Conservation (phyloP, 164 flowering plant genomes). For the Santalum album region DNA sequence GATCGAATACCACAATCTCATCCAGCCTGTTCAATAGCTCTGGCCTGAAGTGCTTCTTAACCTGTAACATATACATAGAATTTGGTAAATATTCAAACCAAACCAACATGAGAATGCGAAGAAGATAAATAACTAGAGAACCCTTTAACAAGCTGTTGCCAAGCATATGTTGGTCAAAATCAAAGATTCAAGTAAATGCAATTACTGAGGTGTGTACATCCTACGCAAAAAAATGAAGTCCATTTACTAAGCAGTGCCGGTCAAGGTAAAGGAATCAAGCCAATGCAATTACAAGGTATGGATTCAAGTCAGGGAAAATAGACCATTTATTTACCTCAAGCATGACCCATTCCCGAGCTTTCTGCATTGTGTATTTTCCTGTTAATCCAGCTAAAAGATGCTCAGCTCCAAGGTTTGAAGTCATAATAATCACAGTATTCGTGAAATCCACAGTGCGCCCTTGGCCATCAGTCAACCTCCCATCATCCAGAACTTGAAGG, state of each 20-base stretch:
- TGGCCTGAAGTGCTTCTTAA: slow-evolving; percentile 71
- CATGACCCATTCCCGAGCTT: slow-evolving; percentile 63
- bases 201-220: too few relatives aligned
- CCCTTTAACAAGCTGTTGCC: too few relatives aligned
- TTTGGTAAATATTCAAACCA: too few relatives aligned
- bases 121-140: too few relatives aligned
- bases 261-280: too few relatives aligned
- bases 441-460: slow-evolving; percentile 86
- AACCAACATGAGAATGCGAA: too few relatives aligned
- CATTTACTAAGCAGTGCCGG: too few relatives aligned
- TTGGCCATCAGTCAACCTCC: slow-evolving; percentile 90
- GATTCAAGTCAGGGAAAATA: too few relatives aligned
- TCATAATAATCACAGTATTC: slow-evolving; percentile 84
- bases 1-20: slow-evolving; percentile 86
- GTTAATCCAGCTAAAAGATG: slow-evolving; percentile 55
- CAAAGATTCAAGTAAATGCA: too few relatives aligned
- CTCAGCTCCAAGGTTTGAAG: slow-evolving; percentile 93
- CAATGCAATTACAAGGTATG: too few relatives aligned
- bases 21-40: slow-evolving; percentile 78
- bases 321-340: slow-evolving; percentile 51
- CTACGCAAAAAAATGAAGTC: too few relatives aligned
- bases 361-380: slow-evolving; percentile 64
- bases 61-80: slow-evolving; percentile 45
- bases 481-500: slow-evolving; percentile 92
- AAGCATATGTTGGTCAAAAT: too few relatives aligned